Base-by-base conservation (phyloP, 2,329 filamentous ascomycete species). In the Hypoxylon sp. region DNA sequence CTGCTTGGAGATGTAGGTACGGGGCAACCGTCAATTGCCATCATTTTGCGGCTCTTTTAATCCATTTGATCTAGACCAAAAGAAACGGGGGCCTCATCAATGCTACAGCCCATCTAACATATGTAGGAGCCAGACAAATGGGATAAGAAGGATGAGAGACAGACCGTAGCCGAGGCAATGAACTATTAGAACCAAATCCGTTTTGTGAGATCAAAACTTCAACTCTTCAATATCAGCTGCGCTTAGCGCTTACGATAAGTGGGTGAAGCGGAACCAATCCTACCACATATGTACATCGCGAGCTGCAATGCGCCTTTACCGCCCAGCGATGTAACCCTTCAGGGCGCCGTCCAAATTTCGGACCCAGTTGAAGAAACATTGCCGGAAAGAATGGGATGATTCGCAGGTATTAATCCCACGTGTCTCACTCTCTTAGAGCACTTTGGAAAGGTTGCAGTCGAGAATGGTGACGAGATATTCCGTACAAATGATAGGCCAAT, bases 261-360 rank as follows among this genome's bases (percentile, higher is more conserved):
- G 22, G 44, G 33, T 31, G 10, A 59, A 17, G 50, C 29, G 35
- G 14, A 29, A 17, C 11, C n/a, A 63, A 48, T 67, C 55, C 63
- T 63, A 63, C 60, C 48, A 42, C 26, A 54, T 59, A n/a, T n/a
- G n/a, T n/a, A 33, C 65, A 44, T 42, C 37, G 48, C 52, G 44
- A 59, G 68, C 48, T 54, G 59, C 62, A 64, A 69, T 71, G 57
- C 52, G 59, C 57, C 59, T 62, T 71, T 71, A 51, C 69, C 69
- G 69, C 63, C 62, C 54, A 71, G 63, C 58, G 53, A 69, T 71
- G 69, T 55, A 67, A 71, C 69, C 69, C 69, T 59, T 61, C 50
- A 31, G 26, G 39, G 48, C 59, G 29, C 53, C 58, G 63, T 63
- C 54, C 54, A 51, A 58, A 55, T 47, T 50, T 62, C 52, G 54